Evolutionary conservation across 805 yeast species (phyloP), one percentile per base, ranked within the genome.

Genomic region (Candida chilensis): DNA sequence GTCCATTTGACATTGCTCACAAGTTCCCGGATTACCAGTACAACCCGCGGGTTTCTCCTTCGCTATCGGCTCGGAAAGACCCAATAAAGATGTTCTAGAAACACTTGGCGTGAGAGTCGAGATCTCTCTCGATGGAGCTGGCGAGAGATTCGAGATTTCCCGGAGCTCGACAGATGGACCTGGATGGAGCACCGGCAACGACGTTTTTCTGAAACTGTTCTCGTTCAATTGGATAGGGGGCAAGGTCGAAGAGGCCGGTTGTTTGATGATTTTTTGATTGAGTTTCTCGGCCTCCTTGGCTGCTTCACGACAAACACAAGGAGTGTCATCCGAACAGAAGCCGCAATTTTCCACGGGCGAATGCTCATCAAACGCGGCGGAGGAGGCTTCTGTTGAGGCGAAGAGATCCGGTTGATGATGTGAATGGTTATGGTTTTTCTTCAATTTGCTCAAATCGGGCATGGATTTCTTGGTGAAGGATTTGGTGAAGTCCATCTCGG

Each of bases 241-340:
- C 18, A 67, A 53, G 29, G 52, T 50, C 5, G 56, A 40, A 16
- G 14, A 20, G 20, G 16, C 11, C 2, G 27, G 20, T 9, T 24
- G 27, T n/a, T n/a, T n/a, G n/a, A n/a, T n/a, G n/a, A n/a, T n/a
- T 19, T 11, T 13, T 46, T 42, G 33, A n/a, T 49, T 54, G 33
- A 64, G 44, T 17, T 50, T 40, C 3, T 65, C 70, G 2, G 67
- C 70, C 44, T 67, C 74, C 40, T 64, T 61, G 3, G 75, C 78
- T 12, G 74, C 82, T 41, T 86, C 96, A 17, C 90, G 73, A 50
- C 96, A 90, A 2, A 90, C 82, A 55, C 97, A 90, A 2, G 95
- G 88, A 0, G 94, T 78, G 41, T 78, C 92, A 41, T 84, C 95
- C 0, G 94, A 74, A 48, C 97, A 90, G 53, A 90, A 88, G 0